These are phyloP conservation scores for Dendrocalamus sinicus DNA, from an alignment of 176 grass and related monocot genomes.

Conservation along the genomic window DNA sequence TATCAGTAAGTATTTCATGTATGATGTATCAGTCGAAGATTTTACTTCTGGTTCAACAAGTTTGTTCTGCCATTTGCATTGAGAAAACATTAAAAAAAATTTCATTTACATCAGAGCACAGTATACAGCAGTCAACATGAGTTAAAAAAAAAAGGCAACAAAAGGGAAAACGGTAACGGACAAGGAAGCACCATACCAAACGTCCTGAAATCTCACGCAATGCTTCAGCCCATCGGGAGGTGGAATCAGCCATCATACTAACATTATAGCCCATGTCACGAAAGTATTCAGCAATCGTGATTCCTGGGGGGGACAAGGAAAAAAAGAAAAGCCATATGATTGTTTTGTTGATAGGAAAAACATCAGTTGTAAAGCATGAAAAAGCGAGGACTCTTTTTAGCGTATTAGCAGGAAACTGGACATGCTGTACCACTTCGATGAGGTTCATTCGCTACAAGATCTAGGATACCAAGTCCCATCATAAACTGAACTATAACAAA, in stretches of 20 bases:
- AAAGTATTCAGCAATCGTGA: conserved; percentile 90
- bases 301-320: conserved; percentile 51
- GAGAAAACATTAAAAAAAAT: not conserved
- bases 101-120: not conserved
- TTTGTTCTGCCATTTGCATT: not conserved
- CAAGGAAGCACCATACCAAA: conserved; percentile 46
- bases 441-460: not conserved
- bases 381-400: not conserved
- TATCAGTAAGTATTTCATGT: conserved; percentile 16
- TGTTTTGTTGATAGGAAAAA: conserved; percentile 14
- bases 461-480: conserved; percentile 16
- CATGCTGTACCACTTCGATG: not conserved
- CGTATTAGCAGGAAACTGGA: conserved; percentile 12
- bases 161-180: not conserved
- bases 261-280: conserved; percentile 95
- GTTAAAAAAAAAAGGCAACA: conserved; percentile 5
- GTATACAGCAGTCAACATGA: conserved; percentile 16
- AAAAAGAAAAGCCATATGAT: not conserved
- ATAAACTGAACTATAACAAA: conserved; percentile 2
- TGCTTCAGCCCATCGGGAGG: conserved; percentile 83
- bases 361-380: not conserved
- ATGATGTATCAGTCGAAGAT: conserved; percentile 3
- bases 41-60: conserved; percentile 23
- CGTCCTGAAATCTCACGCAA: conserved; percentile 70
- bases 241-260: conserved; percentile 96